Conservation (phyloP, 2,329 filamentous ascomycete species). For the Cercospora brassicicola region DNA sequence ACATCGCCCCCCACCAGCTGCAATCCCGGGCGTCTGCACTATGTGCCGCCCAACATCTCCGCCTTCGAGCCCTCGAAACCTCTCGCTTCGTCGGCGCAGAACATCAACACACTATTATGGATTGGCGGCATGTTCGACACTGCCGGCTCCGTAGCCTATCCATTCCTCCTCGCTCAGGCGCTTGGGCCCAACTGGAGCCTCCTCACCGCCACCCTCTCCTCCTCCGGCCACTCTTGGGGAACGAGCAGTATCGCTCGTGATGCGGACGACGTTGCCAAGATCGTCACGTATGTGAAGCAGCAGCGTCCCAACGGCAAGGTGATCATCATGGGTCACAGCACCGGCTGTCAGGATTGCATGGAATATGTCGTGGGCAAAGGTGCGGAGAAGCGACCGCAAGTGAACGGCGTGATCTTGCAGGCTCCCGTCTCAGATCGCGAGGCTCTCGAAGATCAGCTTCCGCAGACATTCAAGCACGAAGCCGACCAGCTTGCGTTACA, state of each 20-base stretch:
- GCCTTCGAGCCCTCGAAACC: conserved; percentile 48
- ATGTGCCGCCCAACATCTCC: conserved; percentile 43
- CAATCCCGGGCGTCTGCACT: conserved; percentile 37
- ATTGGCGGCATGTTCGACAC: conserved; percentile 71
- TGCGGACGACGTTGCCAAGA: conserved; percentile 54
- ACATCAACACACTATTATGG: conserved; percentile 64
- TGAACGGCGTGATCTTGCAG: conserved; percentile 78
- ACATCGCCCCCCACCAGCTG: not conserved
- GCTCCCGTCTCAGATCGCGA: conserved; percentile 78
- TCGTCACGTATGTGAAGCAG: conserved; percentile 53
- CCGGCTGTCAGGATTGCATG: conserved; percentile 68
- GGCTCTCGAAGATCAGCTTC: conserved; percentile 52
- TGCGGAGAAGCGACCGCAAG: conserved; percentile 46
- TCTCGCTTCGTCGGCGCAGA: conserved; percentile 23
- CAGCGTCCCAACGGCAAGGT: conserved; percentile 52
- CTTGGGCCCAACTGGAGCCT: conserved; percentile 56
- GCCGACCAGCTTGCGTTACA: conserved; percentile 49
- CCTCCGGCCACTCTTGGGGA: conserved; percentile 58
- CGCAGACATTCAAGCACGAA: conserved; percentile 46
- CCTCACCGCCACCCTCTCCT: conserved; percentile 44
- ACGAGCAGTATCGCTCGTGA: conserved; percentile 55
- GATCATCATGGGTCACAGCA: conserved; percentile 69
- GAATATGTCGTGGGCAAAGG: conserved; percentile 55
- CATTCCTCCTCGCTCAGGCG: conserved; percentile 50
- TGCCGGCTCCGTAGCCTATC: conserved; percentile 64